Evolutionary conservation across 441 rosid species (phyloP), one percentile per base, ranked within the genome.

Genomic region (Populus trichocarpa): DNA sequence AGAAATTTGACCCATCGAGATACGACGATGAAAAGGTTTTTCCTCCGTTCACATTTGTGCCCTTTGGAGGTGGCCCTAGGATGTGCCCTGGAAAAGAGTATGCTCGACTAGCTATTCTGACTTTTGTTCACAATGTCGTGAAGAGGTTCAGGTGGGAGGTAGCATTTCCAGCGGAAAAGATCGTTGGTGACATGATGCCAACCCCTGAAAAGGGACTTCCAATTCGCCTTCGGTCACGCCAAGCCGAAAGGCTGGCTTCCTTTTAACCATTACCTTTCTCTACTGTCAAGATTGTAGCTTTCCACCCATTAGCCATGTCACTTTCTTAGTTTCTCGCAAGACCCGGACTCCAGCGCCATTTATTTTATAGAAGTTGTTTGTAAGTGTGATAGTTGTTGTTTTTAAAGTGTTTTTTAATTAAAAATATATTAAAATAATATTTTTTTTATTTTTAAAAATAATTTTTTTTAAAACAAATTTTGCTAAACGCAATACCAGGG

Each of bases 41-140:
- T 13, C 81, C 80, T 3, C 46, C 84, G 0, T 81, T 59, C 70
- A 69, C 86, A 14, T 80, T 83, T 14, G 83, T 81, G 8, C 84
- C 88, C 2, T 85, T 85, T 20, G 85, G 87, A n/a, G 82, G 83
- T 5, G 85, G 85, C 1, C 85, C 85, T 0, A 66, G 80, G 8
- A 82, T 42, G 77, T 82, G 85, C 64, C 83, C 87, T 0, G 83
- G 85, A 50, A 84, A 82, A 64, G 85, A 85, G 69, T 80, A 85
- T 66, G 82, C 85, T 3, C 61, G 84, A 16, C 63, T 82, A 4
- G 83, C 80, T 2, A 81, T 81, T 30, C 81, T 83, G 6, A 69
- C 81, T 1, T 85, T 85, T 50, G 75, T 85, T 13, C 85, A 80
- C 70, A 77, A 85, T 22, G 74, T 81, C 12, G 79, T 81, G 18